phyloP scores from a whole-genome alignment of 129 eudicot species.

The Escallonia rubra region DNA sequence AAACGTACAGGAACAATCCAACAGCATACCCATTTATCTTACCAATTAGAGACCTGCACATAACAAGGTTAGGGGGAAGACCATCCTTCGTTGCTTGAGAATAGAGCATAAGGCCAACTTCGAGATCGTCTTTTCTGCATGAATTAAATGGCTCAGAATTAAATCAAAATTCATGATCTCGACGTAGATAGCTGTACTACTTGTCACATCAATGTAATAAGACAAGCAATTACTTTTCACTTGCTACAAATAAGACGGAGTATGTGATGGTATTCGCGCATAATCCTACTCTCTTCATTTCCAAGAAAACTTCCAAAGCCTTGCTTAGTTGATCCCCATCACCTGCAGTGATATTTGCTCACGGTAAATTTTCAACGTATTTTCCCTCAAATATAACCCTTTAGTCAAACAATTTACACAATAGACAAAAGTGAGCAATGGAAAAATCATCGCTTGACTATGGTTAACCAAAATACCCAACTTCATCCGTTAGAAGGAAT shows the following conservation, averaged over 20 bases:
- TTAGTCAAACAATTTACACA: not conserved
- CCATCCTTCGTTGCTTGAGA: conserved; percentile 81
- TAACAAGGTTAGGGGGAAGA: conserved; percentile 72
- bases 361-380: conserved; percentile 14
- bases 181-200: not conserved
- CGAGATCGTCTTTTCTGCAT: conserved; percentile 76
- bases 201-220: not conserved
- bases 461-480: not conserved
- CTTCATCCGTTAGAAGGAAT: no score
- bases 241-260: conserved; percentile 83
- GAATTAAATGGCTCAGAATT: conserved; percentile 7
- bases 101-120: conserved; percentile 77
- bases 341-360: conserved; percentile 45
- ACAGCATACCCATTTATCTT: conserved; percentile 17
- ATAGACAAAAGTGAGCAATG: no score
- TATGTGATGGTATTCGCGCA: conserved; percentile 80
- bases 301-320: conserved; percentile 70
- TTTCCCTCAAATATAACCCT: not conserved
- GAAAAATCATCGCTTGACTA: not conserved
- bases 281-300: conserved; percentile 66
- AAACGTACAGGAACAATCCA: not conserved
- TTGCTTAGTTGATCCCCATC: conserved; percentile 67
- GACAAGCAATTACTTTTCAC: conserved; percentile 71
- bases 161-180: conserved; percentile 11
- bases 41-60: conserved; percentile 89